Evolutionary conservation across 768 basidiomycete genomes (phyloP).

Genomic region (Mycena vitilis): DNA sequence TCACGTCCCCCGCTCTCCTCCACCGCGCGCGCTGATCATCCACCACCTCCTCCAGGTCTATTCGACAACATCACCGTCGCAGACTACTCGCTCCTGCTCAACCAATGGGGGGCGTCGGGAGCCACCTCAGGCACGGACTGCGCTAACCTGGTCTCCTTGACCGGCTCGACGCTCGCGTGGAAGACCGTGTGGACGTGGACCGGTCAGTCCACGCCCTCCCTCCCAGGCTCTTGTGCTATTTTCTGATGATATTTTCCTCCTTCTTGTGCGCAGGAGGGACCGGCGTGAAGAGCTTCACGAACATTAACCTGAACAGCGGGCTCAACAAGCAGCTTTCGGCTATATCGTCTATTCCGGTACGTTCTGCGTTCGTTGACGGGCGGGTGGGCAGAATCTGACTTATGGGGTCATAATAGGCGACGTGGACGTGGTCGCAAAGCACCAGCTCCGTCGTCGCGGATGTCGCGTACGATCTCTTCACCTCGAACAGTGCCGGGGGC

Average conservation of each 20-base stretch:
- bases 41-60: too few species aligned
- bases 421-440: conserved; percentile 68
- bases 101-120: conserved; percentile 31
- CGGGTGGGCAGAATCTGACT: too few species aligned
- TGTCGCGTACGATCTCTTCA: conserved; percentile 75
- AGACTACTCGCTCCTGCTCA: conserved; percentile 26
- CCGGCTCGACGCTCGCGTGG: conserved; percentile 51
- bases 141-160: conserved; percentile 47
- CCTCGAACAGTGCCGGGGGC: conserved; percentile 61
- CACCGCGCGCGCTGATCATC: background rate
- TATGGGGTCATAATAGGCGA: too few species aligned
- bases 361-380: too few species aligned
- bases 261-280: conserved; percentile 48
- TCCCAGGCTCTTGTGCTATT: background rate
- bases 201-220: background rate
- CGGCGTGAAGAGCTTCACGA: conserved; percentile 72
- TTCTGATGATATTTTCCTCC: too few species aligned
- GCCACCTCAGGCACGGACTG: conserved; percentile 55
- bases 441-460: conserved; percentile 59
- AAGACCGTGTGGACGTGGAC: conserved; percentile 54
- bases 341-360: conserved; percentile 67
- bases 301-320: conserved; percentile 54
- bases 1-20: too few species aligned
- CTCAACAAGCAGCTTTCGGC: conserved; percentile 65
- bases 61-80: conserved; percentile 10